Evolutionary conservation across 2,329 filamentous ascomycete genomes (phyloP).

Genomic region (Claviceps africana): DNA sequence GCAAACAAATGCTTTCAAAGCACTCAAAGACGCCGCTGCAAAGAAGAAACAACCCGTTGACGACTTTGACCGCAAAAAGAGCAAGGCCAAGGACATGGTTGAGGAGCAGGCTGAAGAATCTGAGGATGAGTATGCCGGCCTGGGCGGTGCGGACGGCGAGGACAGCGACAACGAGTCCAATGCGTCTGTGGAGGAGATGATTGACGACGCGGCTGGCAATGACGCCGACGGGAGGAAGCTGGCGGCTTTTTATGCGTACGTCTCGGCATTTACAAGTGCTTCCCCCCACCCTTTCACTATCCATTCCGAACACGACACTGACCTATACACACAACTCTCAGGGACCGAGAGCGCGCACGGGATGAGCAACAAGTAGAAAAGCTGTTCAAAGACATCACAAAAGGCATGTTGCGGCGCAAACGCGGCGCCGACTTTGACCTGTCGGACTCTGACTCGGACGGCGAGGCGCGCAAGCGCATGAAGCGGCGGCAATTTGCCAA

Average conservation of each 20-base stretch:
- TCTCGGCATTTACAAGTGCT: constrained; percentile 14
- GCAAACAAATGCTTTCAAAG: constrained; percentile 42
- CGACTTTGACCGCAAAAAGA: constrained; percentile 70
- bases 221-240: constrained; percentile 68
- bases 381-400: constrained; percentile 85
- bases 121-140: constrained; percentile 91
- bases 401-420: constrained; percentile 72
- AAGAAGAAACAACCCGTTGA: constrained; percentile 28
- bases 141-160: constrained; percentile 82
- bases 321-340: constrained; percentile 24
- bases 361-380: constrained; percentile 85
- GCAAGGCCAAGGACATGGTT: constrained; percentile 73
- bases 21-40: constrained; percentile 51
- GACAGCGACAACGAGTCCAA: constrained; percentile 61
- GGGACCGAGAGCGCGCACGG: constrained; percentile 61
- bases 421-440: constrained; percentile 70
- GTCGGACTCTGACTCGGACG: constrained; percentile 81
- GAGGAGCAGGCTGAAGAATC: constrained; percentile 94
- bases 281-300: not conserved
- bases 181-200: constrained; percentile 69
- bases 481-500: constrained; percentile 81
- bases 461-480: constrained; percentile 60
- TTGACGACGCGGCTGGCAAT: constrained; percentile 68
- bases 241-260: constrained; percentile 80
- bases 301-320: not conserved